phyloP scores from a whole-genome alignment of 2,329 filamentous ascomycete genomes.

The Cladosporium halotolerans region DNA sequence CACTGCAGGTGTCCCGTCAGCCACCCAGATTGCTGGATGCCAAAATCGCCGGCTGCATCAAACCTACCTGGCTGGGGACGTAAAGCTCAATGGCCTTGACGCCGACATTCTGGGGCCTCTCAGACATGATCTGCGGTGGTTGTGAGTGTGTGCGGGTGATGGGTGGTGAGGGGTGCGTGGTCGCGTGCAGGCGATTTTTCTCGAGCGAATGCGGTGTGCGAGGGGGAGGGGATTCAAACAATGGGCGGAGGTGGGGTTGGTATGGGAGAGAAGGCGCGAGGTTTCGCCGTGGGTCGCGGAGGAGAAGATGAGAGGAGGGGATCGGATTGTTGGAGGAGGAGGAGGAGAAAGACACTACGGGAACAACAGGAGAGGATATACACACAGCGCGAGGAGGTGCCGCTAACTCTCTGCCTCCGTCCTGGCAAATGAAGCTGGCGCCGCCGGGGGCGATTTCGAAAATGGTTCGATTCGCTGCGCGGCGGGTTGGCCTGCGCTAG shows the following conservation, averaged over 20 bases:
- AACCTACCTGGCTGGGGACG: slow-evolving; percentile 47
- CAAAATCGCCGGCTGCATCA: background rate
- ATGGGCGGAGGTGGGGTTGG: slow-evolving; percentile 6
- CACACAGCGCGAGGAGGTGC: too few relatives aligned
- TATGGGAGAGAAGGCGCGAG: slow-evolving; percentile 7
- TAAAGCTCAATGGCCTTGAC: slow-evolving; percentile 52
- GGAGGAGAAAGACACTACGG: background rate
- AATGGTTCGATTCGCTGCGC: slow-evolving; percentile 2
- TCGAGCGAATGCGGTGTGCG: slow-evolving; percentile 9
- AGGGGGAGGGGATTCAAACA: background rate
- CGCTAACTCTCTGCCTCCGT: too few relatives aligned
- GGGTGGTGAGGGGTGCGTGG: background rate
- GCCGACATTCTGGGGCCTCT: slow-evolving; percentile 45
- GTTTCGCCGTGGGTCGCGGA: slow-evolving; percentile 5
- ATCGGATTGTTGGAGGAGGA: background rate
- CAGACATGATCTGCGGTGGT: slow-evolving; percentile 31
- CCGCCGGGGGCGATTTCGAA: background rate
- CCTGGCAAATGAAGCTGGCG: background rate
- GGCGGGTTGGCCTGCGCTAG: background rate
- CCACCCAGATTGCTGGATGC: background rate
- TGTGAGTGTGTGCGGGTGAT: slow-evolving; percentile 1
- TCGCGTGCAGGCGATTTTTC: slow-evolving; percentile 2
- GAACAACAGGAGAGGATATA: background rate
- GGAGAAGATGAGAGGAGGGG: background rate
- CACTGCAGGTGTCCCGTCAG: slow-evolving; percentile 34